Evolutionary conservation across 2,329 filamentous ascomycete genomes (phyloP).

Genomic region (Aschersonia sp.): DNA sequence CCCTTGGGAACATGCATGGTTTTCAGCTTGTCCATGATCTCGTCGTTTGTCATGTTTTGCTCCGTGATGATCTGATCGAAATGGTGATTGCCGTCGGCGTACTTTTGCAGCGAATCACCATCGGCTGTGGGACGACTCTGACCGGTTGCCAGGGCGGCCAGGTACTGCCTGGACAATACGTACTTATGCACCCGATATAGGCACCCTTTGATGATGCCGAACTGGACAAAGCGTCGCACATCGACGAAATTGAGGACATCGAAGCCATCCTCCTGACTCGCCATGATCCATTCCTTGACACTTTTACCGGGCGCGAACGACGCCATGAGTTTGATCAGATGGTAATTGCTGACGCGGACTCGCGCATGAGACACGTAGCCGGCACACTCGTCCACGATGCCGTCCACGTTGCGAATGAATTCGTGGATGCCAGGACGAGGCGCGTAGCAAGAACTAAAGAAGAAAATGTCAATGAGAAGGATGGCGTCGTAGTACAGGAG

Average conservation of each 20-base stretch:
- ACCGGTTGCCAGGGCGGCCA: slow-evolving; percentile 40
- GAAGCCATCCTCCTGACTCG: slow-evolving; percentile 51
- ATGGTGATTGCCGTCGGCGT: slow-evolving; percentile 59
- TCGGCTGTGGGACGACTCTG: slow-evolving; percentile 25
- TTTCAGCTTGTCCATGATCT: slow-evolving; percentile 55
- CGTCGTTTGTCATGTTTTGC: slow-evolving; percentile 52
- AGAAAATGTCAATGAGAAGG: slow-evolving; percentile 84
- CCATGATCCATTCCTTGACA: slow-evolving; percentile 75
- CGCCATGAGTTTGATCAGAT: slow-evolving; percentile 72
- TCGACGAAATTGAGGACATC: slow-evolving; percentile 65
- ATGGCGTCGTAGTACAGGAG: slow-evolving; percentile 88
- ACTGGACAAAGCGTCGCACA: slow-evolving; percentile 82
- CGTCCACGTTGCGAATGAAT: slow-evolving; percentile 61
- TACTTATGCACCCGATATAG: slow-evolving; percentile 90
- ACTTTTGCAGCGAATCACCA: slow-evolving; percentile 44
- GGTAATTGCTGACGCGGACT: slow-evolving; percentile 38
- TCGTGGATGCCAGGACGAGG: slow-evolving; percentile 61
- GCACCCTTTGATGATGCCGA: slow-evolving; percentile 89
- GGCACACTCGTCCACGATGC: slow-evolving; percentile 73
- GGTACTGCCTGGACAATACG: slow-evolving; percentile 53
- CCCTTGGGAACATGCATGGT: slow-evolving; percentile 35
- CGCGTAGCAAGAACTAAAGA: slow-evolving; percentile 84
- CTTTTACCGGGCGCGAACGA: slow-evolving; percentile 70
- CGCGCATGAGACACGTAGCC: slow-evolving; percentile 54
- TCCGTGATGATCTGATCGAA: slow-evolving; percentile 77